Conservation (phyloP, 805 yeast species). For the Candida quercuum region DNA sequence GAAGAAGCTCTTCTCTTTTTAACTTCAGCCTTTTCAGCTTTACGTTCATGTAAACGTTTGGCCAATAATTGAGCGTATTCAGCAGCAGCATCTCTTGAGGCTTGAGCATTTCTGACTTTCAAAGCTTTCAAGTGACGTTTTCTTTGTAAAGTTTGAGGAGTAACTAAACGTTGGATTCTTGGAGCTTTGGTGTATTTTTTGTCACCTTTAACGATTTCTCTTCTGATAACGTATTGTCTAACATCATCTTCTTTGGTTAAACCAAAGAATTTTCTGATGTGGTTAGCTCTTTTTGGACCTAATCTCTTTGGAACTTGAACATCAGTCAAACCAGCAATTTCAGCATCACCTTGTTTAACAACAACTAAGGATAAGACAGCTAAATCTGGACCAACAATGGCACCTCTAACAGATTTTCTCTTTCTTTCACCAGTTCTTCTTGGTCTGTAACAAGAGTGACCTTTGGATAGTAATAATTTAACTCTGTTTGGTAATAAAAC, state of each 20-base stretch:
- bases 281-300: slow-evolving; percentile 99
- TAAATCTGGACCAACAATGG: slow-evolving; percentile 95
- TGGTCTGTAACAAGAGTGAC: slow-evolving; percentile 98
- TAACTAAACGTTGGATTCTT: slow-evolving; percentile 98
- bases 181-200: slow-evolving; percentile 99
- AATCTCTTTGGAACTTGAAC: slow-evolving; percentile 95
- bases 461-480: slow-evolving; percentile 87
- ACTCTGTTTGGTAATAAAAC: slow-evolving; percentile 99
- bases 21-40: slow-evolving; percentile 97
- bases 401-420: slow-evolving; percentile 99
- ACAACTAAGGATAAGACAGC: slow-evolving; percentile 91
- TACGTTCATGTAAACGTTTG: slow-evolving; percentile 95
- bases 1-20: slow-evolving; percentile 99
- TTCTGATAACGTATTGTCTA: slow-evolving; percentile 88
- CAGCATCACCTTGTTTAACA: slow-evolving; percentile 96
- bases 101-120: slow-evolving; percentile 96
- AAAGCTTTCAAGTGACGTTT: slow-evolving; percentile 93
- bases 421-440: slow-evolving; percentile 99
- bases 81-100: slow-evolving; percentile 99
- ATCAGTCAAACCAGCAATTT: slow-evolving; percentile 95
- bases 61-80: slow-evolving; percentile 99
- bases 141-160: slow-evolving; percentile 99
- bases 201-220: slow-evolving; percentile 97
- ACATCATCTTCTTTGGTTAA: slow-evolving; percentile 73
- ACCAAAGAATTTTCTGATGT: slow-evolving; percentile 99